Percentiles rank a stretch among this genome's conserved stretches.
phyloP scores from a whole-genome alignment of 768 basidiomycete species.

The Russula griseocarnosa region DNA sequence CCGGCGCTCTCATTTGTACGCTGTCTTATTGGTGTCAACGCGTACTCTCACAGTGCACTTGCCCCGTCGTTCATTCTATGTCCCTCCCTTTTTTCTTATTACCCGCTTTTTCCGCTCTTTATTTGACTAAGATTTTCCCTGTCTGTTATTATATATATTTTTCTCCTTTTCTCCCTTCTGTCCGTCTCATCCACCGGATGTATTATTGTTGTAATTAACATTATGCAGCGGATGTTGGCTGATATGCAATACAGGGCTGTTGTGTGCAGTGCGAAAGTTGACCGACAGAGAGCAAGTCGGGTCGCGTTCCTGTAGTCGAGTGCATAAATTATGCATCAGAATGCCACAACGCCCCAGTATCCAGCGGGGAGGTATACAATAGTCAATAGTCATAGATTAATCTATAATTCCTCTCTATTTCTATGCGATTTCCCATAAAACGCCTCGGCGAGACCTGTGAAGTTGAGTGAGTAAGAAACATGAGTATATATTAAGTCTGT shows the following conservation, averaged over 20 bases:
- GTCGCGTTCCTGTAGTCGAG: background rate
- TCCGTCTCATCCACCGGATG: conserved; percentile 27
- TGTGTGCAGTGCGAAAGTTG: conserved; percentile 10
- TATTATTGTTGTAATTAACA: conserved; percentile 30
- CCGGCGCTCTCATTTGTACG: conserved; percentile 25
- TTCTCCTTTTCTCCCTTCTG: background rate
- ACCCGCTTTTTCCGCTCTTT: conserved; percentile 11
- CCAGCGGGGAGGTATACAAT: conserved; percentile 17
- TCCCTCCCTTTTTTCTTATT: background rate
- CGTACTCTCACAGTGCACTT: conserved; percentile 7
- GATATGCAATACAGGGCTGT: conserved; percentile 25
- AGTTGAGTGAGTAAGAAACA: background rate
- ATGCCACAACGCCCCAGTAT: background rate
- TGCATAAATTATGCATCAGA: conserved; percentile 6
- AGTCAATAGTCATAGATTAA: conserved; percentile 23
- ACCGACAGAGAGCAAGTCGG: background rate
- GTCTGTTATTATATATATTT: conserved; percentile 8
- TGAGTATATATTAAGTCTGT: background rate
- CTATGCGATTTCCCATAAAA: conserved; percentile 28
- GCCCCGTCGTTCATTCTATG: conserved; percentile 14
- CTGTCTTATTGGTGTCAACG: background rate
- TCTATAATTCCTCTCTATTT: conserved; percentile 28
- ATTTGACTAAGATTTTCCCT: conserved; percentile 18
- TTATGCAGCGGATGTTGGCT: conserved; percentile 20
- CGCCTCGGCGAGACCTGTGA: conserved; percentile 26